Evolutionary conservation across 345 rosid species (phyloP).

Genomic region (Ceriops tagal): DNA sequence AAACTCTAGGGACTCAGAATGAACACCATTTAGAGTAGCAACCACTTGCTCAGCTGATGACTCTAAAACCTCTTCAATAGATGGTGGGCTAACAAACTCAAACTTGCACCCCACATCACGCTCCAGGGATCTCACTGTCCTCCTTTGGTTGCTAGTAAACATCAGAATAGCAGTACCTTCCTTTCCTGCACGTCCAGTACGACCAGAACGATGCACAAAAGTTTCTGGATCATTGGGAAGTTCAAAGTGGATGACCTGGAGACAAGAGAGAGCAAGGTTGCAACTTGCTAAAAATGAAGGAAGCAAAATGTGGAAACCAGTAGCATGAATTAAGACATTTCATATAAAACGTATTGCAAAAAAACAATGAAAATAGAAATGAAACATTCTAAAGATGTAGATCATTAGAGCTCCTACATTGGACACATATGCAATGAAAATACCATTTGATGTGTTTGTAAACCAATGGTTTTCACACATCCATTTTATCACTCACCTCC

Average conservation of each 20-base stretch:
- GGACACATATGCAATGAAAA: too few relatives aligned
- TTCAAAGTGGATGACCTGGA: conserved; percentile 89
- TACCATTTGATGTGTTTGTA: too few relatives aligned
- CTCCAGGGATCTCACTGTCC: conserved; percentile 83
- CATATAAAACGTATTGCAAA: too few relatives aligned
- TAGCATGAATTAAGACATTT: too few relatives aligned
- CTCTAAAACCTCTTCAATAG: conserved; percentile 65
- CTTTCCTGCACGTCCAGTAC: conserved; percentile 99
- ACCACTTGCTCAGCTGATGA: conserved; percentile 86
- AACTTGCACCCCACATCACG: conserved; percentile 89
- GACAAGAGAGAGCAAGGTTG: conserved; percentile 12
- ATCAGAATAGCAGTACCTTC: conserved; percentile 89
- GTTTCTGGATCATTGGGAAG: conserved; percentile 97
- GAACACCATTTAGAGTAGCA: conserved; percentile 85
- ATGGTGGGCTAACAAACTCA: conserved; percentile 82
- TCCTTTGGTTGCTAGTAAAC: conserved; percentile 78
- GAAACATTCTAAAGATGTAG: too few relatives aligned
- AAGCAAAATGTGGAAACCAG: too few relatives aligned
- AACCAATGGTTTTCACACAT: too few relatives aligned
- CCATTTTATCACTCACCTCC: not conserved
- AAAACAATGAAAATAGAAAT: too few relatives aligned
- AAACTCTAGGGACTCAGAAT: conserved; percentile 68
- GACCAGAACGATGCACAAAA: conserved; percentile 98
- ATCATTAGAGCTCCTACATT: too few relatives aligned
- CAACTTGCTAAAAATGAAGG: conserved; percentile 4